A percentile compares a stretch with the other conserved stretches of the same genome.
Evolutionary conservation across 2,329 filamentous ascomycete genomes (phyloP).

Genomic region (Arthrocladium fulminans): DNA sequence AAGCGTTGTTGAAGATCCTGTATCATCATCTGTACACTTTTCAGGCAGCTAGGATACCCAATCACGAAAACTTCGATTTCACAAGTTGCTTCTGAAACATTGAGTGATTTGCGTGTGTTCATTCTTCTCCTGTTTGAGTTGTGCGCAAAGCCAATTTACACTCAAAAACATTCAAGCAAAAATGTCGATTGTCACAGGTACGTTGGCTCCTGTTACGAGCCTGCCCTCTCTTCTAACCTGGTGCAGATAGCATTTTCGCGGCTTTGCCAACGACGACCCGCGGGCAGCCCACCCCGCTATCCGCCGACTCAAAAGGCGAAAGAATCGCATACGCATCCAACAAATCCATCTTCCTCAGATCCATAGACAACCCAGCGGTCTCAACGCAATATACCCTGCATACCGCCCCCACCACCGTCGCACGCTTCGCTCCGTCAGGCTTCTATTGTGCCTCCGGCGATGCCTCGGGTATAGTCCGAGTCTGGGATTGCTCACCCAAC

Average conservation of each 20-base stretch:
- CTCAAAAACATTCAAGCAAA: conserved; percentile 3
- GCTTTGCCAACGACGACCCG: conserved; percentile 74
- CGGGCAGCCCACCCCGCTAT: conserved; percentile 82
- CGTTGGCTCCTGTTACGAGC: too few relatives aligned
- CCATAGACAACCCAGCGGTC: conserved; percentile 77
- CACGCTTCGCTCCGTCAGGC: conserved; percentile 85
- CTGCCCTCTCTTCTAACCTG: conserved; percentile 19
- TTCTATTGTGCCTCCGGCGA: conserved; percentile 95
- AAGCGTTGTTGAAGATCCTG: neutral
- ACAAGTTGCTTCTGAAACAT: neutral
- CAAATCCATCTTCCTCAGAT: conserved; percentile 93
- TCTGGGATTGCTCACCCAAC: conserved; percentile 83
- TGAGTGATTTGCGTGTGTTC: neutral
- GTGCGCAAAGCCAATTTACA: neutral
- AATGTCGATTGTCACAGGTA: conserved; percentile 41
- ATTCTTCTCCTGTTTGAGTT: neutral
- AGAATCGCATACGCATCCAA: conserved; percentile 88
- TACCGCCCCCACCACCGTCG: conserved; percentile 79
- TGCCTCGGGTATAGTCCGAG: conserved; percentile 69
- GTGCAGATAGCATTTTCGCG: conserved; percentile 64
- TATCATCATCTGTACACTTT: conserved; percentile 1
- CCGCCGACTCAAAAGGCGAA: conserved; percentile 79
- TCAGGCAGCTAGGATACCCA: neutral
- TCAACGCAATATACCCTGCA: conserved; percentile 89
- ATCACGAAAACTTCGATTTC: neutral